Conservation (phyloP, 2,329 filamentous ascomycete species). For the Cladophialophora immunda region DNA sequence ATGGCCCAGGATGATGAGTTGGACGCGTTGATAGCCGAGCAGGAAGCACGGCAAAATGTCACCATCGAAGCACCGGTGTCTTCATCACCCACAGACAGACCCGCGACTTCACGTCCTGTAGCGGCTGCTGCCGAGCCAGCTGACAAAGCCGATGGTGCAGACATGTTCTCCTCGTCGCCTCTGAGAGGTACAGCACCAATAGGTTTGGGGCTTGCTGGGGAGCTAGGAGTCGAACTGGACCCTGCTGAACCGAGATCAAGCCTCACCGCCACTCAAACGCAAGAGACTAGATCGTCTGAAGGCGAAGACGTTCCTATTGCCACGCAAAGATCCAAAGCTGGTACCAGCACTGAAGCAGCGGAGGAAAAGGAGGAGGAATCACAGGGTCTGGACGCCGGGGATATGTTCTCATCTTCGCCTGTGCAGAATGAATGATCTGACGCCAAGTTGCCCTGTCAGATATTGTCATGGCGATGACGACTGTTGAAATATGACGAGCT, state of each 20-base stretch:
- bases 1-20: slow-evolving; percentile 16
- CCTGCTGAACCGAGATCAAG: not conserved
- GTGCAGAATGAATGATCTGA: slow-evolving; percentile 20
- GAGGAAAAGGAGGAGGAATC: slow-evolving; percentile 14
- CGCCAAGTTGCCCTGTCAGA: not conserved
- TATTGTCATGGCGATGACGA: not conserved
- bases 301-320: not conserved
- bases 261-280: not conserved
- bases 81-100: not conserved
- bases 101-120: not conserved
- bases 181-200: slow-evolving; percentile 18
- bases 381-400: slow-evolving; percentile 26
- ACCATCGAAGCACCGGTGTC: not conserved
- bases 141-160: slow-evolving; percentile 20
- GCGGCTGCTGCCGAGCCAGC: not conserved
- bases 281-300: not conserved
- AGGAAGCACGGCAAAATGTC: slow-evolving; percentile 19
- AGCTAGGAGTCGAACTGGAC: not conserved
- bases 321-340: not conserved
- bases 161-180: slow-evolving; percentile 37
- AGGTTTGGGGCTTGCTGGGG: not conserved
- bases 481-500: not conserved
- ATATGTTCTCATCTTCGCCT: slow-evolving; percentile 37
- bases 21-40: slow-evolving; percentile 25
- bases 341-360: not conserved